Base-by-base conservation (phyloP, 345 rosid species). In the Eucalyptus pauciflora region DNA sequence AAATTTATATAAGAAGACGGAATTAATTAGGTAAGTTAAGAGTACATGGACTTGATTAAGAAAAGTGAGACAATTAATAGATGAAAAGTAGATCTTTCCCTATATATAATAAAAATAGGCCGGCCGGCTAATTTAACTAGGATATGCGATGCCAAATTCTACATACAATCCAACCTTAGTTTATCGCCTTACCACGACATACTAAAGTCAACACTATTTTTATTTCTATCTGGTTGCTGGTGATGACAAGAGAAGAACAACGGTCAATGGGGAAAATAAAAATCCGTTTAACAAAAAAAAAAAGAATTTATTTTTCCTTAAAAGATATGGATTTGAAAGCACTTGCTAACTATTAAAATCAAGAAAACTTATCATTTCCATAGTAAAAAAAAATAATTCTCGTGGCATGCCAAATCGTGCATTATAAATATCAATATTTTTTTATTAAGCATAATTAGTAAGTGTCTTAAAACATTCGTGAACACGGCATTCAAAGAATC, bases 381-480 rank as follows among this genome's bases (percentile, higher is more conserved):
- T 52, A 52, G 20, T 18, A 64, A 56, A 7, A 1, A 64, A n/a
- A 1, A 64, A n/a, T 7, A 29, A 6, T 0, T 15, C 1, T 64
- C 76, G 20, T 14, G 76, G 6, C 20, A 1, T 64, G 76, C 37
- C 20, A 16, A 64, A 64, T 62, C 69, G 69, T 37, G 46, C 45
- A 71, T 17, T 71, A 18, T 37, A 20, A 76, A 37, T 37, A 76
- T 20, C 22, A 76, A 5, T 37, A 37, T 76, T 10, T 71, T 71
- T 18, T 37, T 6, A 5, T 37, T 37, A 76, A 76, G 46, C 12
- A 5, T 10, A 14, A 37, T 20, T 5, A 76, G 20, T 9, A 33
- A 69, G 7, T 16, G 37, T 69, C 43, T 8, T 9, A 31, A 67
- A 67, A 31, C 37, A 17, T 22, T 37, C 24, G 45, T 18, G 20